Conservation (phyloP, 108 stramenopile genomes). For the Stephanodiscus triporus region DNA sequence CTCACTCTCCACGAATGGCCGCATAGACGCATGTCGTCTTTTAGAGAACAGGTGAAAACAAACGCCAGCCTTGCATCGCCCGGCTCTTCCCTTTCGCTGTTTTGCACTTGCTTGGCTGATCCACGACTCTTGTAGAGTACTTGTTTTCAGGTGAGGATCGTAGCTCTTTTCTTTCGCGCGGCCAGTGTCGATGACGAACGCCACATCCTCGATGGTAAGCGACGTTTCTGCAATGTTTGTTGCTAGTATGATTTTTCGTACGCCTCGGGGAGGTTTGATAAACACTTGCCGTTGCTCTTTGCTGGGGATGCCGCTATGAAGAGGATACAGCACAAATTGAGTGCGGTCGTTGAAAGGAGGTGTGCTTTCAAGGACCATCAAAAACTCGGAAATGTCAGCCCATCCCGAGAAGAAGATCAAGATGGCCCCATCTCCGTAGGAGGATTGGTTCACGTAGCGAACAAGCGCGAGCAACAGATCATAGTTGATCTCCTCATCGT, state of each 20-base stretch:
- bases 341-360: slow-evolving; percentile 61
- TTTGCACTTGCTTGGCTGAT: slow-evolving; percentile 81
- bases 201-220: slow-evolving; percentile 92
- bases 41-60: slow-evolving; percentile 80
- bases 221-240: slow-evolving; percentile 96
- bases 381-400: slow-evolving; percentile 87
- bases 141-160: slow-evolving; percentile 84
- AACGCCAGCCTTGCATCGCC: slow-evolving; percentile 72
- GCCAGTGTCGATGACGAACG: slow-evolving; percentile 83
- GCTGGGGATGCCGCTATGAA: slow-evolving; percentile 86
- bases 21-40: slow-evolving; percentile 58
- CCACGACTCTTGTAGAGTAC: slow-evolving; percentile 83
- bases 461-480: slow-evolving; percentile 60
- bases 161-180: slow-evolving; percentile 92
- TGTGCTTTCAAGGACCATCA: slow-evolving; percentile 56
- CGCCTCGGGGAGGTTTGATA: slow-evolving; percentile 52
- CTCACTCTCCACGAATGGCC: slow-evolving; percentile 76
- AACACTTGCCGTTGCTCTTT: slow-evolving; percentile 84
- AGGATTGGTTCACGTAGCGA: slow-evolving; percentile 59
- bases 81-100: slow-evolving; percentile 91
- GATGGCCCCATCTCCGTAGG: slow-evolving; percentile 80
- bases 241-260: slow-evolving; percentile 83
- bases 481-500: slow-evolving; percentile 73
- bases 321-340: slow-evolving; percentile 65
- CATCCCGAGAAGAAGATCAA: slow-evolving; percentile 94